phyloP scores from a whole-genome alignment of 192 early-diverging fungal genomes.

The Borealophlyctis nickersoniae region DNA sequence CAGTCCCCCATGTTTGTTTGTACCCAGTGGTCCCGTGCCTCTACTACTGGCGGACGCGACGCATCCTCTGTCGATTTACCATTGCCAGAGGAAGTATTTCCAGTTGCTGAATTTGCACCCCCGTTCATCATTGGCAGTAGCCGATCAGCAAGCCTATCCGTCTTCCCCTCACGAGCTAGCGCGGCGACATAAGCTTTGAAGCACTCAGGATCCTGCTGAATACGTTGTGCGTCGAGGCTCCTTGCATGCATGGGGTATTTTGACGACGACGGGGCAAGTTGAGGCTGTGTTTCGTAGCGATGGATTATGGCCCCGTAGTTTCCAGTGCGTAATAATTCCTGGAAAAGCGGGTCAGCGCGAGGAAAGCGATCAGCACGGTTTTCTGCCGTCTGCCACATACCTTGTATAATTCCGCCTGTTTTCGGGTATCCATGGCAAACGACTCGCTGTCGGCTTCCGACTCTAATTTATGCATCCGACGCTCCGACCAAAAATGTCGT shows the following conservation, averaged over 20 bases:
- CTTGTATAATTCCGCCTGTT: slow-evolving; percentile 39
- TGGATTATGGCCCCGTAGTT: slow-evolving; percentile 32
- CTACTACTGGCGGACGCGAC: slow-evolving; percentile 7
- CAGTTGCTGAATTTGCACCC: too few relatives aligned
- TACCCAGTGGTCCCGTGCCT: slow-evolving; percentile 33
- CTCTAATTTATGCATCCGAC: slow-evolving; percentile 30
- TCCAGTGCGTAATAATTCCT: slow-evolving; percentile 31
- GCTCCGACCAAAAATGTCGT: slow-evolving; percentile 31
- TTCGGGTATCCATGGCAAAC: slow-evolving; percentile 17
- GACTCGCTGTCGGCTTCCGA: slow-evolving; percentile 23
- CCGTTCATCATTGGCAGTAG: too few relatives aligned
- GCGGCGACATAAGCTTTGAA: slow-evolving; percentile 36
- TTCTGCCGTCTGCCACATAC: too few relatives aligned
- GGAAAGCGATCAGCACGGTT: too few relatives aligned
- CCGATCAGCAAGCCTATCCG: slow-evolving; percentile 25
- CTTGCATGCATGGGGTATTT: slow-evolving; percentile 9
- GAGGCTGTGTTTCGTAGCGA: slow-evolving; percentile 47
- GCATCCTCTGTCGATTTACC: not conserved
- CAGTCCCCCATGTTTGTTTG: slow-evolving; percentile 21
- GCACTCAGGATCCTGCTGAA: slow-evolving; percentile 41
- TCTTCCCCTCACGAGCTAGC: slow-evolving; percentile 33
- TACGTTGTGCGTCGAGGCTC: slow-evolving; percentile 12
- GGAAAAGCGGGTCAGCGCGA: not conserved
- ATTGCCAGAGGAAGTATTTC: not conserved
- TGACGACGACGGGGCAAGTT: slow-evolving; percentile 22